Conservation (phyloP, 257 asterid species). For the Solanum phureja region DNA sequence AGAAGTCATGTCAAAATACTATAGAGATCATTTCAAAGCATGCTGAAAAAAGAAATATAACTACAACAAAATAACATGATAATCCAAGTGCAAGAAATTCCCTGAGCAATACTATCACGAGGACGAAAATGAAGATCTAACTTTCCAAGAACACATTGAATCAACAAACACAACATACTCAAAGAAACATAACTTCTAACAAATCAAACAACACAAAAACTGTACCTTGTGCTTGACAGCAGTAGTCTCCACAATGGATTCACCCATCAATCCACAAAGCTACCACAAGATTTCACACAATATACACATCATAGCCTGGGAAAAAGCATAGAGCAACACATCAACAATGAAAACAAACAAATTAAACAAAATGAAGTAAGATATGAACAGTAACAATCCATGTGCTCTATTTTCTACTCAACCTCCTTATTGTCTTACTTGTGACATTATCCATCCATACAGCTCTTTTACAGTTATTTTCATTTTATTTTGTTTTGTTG, state of each 20-base stretch:
- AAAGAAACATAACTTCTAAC: neutral
- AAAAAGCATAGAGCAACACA: constrained; percentile 18
- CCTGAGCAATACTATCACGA: neutral
- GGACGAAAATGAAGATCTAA: neutral
- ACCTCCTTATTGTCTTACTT: neutral
- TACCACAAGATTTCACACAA: constrained; percentile 10
- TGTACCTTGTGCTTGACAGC: constrained; percentile 31
- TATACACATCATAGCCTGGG: constrained; percentile 16
- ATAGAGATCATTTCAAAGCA: neutral
- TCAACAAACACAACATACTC: neutral
- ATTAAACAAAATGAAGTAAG: constrained; percentile 1
- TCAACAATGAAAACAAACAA: constrained; percentile 24
- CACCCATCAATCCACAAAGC: constrained; percentile 24
- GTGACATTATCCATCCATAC: constrained; percentile 16
- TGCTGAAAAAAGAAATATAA: neutral
- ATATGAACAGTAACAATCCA: constrained; percentile 25
- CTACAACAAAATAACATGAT: neutral
- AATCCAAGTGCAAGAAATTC: neutral
- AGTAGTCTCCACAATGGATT: constrained; percentile 32
- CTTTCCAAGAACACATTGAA: constrained; percentile 3
- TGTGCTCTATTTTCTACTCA: constrained; percentile 33
- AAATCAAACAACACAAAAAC: constrained; percentile 1
- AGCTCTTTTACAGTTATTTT: constrained; percentile 5
- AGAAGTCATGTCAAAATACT: neutral
- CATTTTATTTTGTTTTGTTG: neutral